Evolutionary conservation across 1,284 basidiomycete genomes (phyloP).

Genomic region (Naganishia sp.): DNA sequence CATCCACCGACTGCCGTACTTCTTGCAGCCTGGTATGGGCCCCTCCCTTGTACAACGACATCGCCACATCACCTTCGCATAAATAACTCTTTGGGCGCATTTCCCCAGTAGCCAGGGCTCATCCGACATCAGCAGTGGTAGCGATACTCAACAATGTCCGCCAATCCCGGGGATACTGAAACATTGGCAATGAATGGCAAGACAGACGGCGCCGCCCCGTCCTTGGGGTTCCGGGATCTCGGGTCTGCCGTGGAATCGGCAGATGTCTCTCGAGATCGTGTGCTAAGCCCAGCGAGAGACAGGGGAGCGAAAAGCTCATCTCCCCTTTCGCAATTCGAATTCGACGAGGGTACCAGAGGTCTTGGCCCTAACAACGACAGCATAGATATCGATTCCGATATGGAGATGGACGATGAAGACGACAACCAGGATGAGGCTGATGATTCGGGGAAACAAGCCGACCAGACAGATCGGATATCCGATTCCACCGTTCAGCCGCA

Average conservation of each 20-base stretch:
- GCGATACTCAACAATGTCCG: slow-evolving; percentile 1
- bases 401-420: slow-evolving; percentile 43
- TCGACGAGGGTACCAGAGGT: slow-evolving; percentile 10
- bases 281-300: background rate
- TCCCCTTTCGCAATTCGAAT: slow-evolving; percentile 14
- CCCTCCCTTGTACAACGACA: background rate
- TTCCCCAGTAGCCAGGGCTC: background rate
- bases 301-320: slow-evolving; percentile 20
- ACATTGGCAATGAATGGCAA: too few relatives aligned
- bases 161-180: too few relatives aligned
- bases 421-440: slow-evolving; percentile 38
- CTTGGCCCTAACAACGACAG: background rate
- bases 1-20: background rate
- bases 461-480: slow-evolving; percentile 12
- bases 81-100: background rate
- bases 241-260: too few relatives aligned
- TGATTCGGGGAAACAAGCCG: background rate
- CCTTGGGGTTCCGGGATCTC: too few relatives aligned
- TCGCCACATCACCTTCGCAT: background rate
- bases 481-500: slow-evolving; percentile 13
- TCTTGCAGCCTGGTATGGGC: slow-evolving; percentile 9
- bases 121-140: background rate
- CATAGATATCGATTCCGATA: slow-evolving; percentile 3
- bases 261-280: too few relatives aligned
- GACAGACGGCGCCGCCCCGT: too few relatives aligned